These are phyloP conservation scores for Citeromyces nyonsensis DNA, from an alignment of 805 yeast species.

Conservation along the genomic window DNA sequence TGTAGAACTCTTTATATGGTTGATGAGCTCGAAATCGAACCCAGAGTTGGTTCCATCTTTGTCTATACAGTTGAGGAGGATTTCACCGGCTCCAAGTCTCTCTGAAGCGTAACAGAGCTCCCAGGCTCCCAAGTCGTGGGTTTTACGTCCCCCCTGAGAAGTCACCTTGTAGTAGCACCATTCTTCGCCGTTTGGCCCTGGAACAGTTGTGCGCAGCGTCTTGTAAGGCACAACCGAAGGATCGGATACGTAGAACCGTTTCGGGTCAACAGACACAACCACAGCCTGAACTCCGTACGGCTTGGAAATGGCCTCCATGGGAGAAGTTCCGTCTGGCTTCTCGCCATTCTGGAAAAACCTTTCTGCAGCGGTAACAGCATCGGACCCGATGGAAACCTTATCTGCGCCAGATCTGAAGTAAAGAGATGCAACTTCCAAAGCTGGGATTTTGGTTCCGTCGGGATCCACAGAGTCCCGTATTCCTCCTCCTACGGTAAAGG, in stretches of 20 bases:
- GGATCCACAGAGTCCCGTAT: conserved; percentile 85
- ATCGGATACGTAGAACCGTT: conserved; percentile 56
- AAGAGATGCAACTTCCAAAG: conserved; percentile 78
- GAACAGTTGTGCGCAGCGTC: conserved; percentile 41
- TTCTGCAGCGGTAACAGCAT: conserved; percentile 89
- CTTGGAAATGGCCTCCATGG: conserved; percentile 84
- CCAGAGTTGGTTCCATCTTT: conserved; percentile 96
- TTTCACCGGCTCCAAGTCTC: conserved; percentile 91
- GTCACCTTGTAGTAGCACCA: conserved; percentile 94
- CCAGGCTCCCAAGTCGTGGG: conserved; percentile 76
- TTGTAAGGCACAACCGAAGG: conserved; percentile 50
- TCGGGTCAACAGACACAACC: conserved; percentile 96
- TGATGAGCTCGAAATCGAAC: conserved; percentile 73
- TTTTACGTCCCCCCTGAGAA: conserved; percentile 90
- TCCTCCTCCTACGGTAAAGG: conserved; percentile 97
- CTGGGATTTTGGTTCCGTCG: conserved; percentile 64
- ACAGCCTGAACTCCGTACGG: conserved; percentile 97
- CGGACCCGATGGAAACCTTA: conserved; percentile 95
- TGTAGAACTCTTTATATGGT: conserved; percentile 63
- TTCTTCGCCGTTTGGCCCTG: conserved; percentile 82
- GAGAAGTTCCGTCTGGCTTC: conserved; percentile 56
- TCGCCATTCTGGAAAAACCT: conserved; percentile 46
- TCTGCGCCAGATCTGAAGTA: conserved; percentile 97
- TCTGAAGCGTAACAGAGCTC: conserved; percentile 86
- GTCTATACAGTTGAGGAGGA: conserved; percentile 85